Conservation (phyloP, 129 eudicot genomes). For the Chrysanthemum makinoi region DNA sequence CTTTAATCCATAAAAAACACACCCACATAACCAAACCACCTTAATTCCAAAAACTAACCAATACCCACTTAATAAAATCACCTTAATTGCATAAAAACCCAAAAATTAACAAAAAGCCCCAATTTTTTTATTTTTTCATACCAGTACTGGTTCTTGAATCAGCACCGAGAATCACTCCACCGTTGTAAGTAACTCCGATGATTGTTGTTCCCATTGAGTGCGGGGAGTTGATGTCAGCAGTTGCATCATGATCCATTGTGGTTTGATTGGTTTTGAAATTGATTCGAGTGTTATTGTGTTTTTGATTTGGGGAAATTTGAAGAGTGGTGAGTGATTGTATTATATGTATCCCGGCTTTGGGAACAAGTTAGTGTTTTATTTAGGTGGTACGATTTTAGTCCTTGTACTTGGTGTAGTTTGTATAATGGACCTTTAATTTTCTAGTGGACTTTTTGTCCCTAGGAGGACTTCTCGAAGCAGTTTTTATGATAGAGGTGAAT, state of each 20-base stretch:
- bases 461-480: too few species aligned
- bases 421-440: background rate
- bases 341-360: conserved; percentile 23
- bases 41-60: too few species aligned
- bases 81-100: background rate
- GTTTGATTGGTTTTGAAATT: background rate
- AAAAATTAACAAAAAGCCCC: background rate
- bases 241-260: conserved; percentile 39
- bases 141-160: conserved; percentile 46
- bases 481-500: too few species aligned
- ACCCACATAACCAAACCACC: too few species aligned
- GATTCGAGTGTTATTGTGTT: background rate
- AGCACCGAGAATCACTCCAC: conserved; percentile 40
- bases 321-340: too few species aligned
- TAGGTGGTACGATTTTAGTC: background rate
- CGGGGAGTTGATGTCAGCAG: conserved; percentile 34
- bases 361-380: conserved; percentile 28
- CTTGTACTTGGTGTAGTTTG: background rate
- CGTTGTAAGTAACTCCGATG: conserved; percentile 47
- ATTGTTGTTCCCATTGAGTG: conserved; percentile 46
- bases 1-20: background rate
- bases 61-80: too few species aligned
- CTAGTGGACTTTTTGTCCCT: too few species aligned
- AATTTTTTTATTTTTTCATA: conserved; percentile 2
- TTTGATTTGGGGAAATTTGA: too few species aligned